phyloP scores from a whole-genome alignment of 306 rosid species.

The Benincasa hispida region DNA sequence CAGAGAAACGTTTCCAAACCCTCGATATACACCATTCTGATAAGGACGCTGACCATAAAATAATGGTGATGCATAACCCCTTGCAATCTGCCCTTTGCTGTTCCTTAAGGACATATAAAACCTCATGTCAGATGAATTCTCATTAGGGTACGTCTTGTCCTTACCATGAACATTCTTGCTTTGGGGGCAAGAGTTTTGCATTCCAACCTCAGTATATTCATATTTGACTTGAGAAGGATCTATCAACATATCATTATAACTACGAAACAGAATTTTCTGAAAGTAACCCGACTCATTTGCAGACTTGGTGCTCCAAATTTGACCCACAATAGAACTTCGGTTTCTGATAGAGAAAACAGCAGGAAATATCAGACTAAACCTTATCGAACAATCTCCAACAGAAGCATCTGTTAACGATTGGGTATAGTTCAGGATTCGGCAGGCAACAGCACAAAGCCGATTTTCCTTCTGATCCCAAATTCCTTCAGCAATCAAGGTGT shows the following conservation, averaged over 20 bases:
- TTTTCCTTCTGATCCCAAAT: constrained; percentile 65
- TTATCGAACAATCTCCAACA: constrained; percentile 56
- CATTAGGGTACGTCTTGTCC: constrained; percentile 48
- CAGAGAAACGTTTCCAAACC: neutral
- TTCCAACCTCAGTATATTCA: constrained; percentile 38
- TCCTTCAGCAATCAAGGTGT: constrained; percentile 54
- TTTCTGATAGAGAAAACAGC: constrained; percentile 41
- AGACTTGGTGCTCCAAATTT: constrained; percentile 48
- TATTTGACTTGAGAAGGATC: constrained; percentile 28
- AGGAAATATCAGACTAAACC: constrained; percentile 44
- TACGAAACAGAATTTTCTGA: constrained; percentile 32
- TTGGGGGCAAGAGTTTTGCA: constrained; percentile 28
- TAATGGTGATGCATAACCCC: constrained; percentile 51
- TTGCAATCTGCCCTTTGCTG: constrained; percentile 42
- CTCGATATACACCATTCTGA: constrained; percentile 10
- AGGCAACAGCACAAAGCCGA: constrained; percentile 39
- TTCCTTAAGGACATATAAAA: constrained; percentile 44
- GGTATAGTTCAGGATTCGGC: constrained; percentile 47
- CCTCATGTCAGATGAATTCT: constrained; percentile 52
- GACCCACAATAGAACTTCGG: constrained; percentile 41
- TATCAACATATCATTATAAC: constrained; percentile 18
- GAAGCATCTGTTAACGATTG: constrained; percentile 27
- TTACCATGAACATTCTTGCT: constrained; percentile 25
- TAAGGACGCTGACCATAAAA: constrained; percentile 32
- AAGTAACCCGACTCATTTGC: constrained; percentile 43